Conservation (phyloP, 192 early-diverging fungal species). For the Paraglomus brasilianum region DNA sequence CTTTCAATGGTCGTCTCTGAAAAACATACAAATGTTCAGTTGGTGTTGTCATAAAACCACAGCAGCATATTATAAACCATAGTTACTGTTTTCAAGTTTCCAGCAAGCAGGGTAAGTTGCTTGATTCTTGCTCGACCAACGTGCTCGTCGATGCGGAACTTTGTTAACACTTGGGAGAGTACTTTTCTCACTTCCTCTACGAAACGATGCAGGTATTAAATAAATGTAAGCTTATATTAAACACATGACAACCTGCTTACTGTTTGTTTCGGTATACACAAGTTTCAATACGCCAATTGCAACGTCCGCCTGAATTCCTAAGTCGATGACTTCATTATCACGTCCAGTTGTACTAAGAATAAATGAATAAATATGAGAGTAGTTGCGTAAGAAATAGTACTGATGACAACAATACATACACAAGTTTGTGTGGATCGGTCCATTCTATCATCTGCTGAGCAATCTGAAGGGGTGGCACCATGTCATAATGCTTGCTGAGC, state of each 20-base stretch:
- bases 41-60: not conserved
- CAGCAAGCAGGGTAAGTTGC: constrained; percentile 38
- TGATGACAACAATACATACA: constrained; percentile 43
- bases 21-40: not conserved
- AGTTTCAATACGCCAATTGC: constrained; percentile 66
- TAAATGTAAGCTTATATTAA: not conserved
- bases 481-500: constrained; percentile 40
- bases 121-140: constrained; percentile 40
- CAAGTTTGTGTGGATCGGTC: constrained; percentile 70
- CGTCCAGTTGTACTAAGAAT: constrained; percentile 37
- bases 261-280: constrained; percentile 41
- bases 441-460: constrained; percentile 76
- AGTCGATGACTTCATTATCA: constrained; percentile 39
- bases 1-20: constrained; percentile 51
- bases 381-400: not conserved
- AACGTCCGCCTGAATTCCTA: constrained; percentile 54
- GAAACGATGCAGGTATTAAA: not conserved
- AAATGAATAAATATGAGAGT: not conserved
- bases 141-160: constrained; percentile 50
- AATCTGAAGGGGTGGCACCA: constrained; percentile 60
- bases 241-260: constrained; percentile 29
- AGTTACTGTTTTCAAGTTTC: constrained; percentile 45
- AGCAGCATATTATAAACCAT: not conserved
- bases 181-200: constrained; percentile 55
- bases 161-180: constrained; percentile 61